Evolutionary conservation across 2,329 filamentous ascomycete genomes (phyloP), one percentile per base, ranked within the genome.

Genomic region (Fusarium sp.): DNA sequence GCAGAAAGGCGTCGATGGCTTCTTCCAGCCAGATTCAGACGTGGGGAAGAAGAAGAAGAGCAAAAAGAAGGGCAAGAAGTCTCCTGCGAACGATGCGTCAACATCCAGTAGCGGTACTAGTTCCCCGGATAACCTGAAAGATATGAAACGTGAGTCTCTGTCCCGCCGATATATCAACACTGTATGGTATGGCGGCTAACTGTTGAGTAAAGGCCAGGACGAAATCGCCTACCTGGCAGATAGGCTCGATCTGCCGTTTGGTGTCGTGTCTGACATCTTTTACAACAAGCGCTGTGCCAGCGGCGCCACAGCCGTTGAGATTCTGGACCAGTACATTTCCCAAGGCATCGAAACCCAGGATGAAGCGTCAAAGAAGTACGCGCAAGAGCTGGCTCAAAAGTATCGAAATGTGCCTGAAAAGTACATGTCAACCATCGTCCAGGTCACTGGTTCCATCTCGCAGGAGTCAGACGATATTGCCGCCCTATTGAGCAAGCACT

Each of bases 1-100:
- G 2, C 83, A 86, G 2, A 95, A 92, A 76, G 93, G 94, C 0
- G 84, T 98, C n/a, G 94, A 98, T 62, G 94, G 89, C 0, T 97
- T 97, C 76, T 90, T 89, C 23, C 85, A 89, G 40, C 86, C 86
- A 0, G 86, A 89, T 15, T 80, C 85, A 15, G 78, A 81, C 1
- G 78, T 78, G 1, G 75, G 66, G 30, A 85, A 83, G 65, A 78
- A 76, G 36, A 86, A 83, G 68, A 80, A 76, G 62, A 79, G 72
- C 27, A 80, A 76, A 40, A 76, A 76, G 62, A 72, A 73, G 77
- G 66, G 66, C 12, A 75, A 77, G 71, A 72, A 61, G 58, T 16
- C 66, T 15, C 13, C 53, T 1, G 53, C 44, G 6, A 66, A 65
- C 16, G 60, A 67, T 39, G 58, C 44, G n/a, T 51, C 70, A 6